These are phyloP conservation scores for Wallacemonas sp. DNA, from an alignment of 208 protist species.

Conservation along the genomic window DNA sequence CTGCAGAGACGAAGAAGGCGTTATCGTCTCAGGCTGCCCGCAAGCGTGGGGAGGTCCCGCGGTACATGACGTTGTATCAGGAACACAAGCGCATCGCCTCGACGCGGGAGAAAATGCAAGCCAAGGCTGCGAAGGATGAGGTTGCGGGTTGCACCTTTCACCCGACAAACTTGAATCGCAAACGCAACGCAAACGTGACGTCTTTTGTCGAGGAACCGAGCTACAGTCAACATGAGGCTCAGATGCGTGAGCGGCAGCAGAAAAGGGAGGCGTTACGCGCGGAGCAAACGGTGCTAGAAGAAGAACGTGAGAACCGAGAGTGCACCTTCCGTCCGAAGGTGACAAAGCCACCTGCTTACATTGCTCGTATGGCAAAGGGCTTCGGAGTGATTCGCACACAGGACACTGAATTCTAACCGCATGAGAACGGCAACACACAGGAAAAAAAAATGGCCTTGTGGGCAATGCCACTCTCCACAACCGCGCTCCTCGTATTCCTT, in stretches of 20 bases:
- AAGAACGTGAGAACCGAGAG: conserved; percentile 16
- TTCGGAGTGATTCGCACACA: conserved; percentile 69
- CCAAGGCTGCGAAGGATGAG: conserved; percentile 39
- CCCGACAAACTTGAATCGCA: conserved; percentile 42
- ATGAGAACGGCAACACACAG: neutral
- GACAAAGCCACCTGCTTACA: conserved; percentile 65
- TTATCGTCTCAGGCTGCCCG: neutral
- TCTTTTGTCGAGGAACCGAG: conserved; percentile 57
- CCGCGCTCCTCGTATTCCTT: too few species aligned
- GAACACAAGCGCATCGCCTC: conserved; percentile 30
- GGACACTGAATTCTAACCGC: conserved; percentile 39
- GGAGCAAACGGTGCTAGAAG: conserved; percentile 28
- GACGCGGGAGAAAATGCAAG: conserved; percentile 23
- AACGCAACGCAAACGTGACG: conserved; percentile 38
- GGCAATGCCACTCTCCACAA: too few species aligned
- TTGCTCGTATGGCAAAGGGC: conserved; percentile 69
- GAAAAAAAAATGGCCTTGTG: too few species aligned
- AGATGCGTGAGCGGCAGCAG: conserved; percentile 14
- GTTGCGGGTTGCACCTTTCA: conserved; percentile 39
- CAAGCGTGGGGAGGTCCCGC: conserved; percentile 3
- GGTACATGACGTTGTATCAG: conserved; percentile 34
- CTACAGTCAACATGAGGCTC: conserved; percentile 38
- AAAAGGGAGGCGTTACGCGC: conserved; percentile 31
- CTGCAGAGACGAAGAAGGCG: too few species aligned
- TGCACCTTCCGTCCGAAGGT: conserved; percentile 75